Evolutionary conservation across 257 asterid species (phyloP).

Genomic region (Perilla frutescens): DNA sequence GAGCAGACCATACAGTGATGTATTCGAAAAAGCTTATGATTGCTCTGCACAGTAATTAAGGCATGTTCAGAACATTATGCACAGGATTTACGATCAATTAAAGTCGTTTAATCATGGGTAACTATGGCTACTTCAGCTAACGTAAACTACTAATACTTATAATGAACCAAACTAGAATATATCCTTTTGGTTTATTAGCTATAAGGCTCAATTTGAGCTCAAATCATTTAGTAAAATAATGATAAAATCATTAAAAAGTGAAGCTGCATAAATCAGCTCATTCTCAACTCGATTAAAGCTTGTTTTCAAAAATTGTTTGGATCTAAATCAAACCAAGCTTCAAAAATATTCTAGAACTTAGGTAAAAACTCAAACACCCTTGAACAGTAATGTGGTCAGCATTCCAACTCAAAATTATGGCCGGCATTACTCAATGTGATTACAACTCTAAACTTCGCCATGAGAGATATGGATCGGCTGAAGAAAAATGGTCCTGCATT

Average conservation of each 20-base stretch:
- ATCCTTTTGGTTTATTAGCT: background rate
- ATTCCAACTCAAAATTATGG: background rate
- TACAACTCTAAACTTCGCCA: conserved; percentile 9
- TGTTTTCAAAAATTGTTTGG: background rate
- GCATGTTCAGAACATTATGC: conserved; percentile 16
- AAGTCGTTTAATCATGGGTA: no score
- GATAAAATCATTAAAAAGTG: background rate
- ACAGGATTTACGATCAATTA: background rate
- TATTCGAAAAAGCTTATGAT: background rate
- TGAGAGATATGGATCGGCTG: background rate
- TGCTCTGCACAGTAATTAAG: conserved; percentile 6
- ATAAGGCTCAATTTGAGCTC: background rate
- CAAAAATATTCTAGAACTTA: background rate
- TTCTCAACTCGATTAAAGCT: background rate
- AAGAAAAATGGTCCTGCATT: conserved; percentile 1
- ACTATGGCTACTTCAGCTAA: conserved; percentile 20
- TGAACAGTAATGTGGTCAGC: background rate
- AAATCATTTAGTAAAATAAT: background rate
- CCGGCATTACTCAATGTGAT: background rate
- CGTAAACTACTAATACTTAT: background rate
- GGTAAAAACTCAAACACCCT: background rate
- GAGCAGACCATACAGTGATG: conserved; percentile 24
- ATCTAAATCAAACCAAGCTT: background rate
- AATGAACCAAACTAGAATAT: background rate
- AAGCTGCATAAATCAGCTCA: background rate